Base-by-base conservation (phyloP, 805 yeast species). In the Lipomyces anomalus region DNA sequence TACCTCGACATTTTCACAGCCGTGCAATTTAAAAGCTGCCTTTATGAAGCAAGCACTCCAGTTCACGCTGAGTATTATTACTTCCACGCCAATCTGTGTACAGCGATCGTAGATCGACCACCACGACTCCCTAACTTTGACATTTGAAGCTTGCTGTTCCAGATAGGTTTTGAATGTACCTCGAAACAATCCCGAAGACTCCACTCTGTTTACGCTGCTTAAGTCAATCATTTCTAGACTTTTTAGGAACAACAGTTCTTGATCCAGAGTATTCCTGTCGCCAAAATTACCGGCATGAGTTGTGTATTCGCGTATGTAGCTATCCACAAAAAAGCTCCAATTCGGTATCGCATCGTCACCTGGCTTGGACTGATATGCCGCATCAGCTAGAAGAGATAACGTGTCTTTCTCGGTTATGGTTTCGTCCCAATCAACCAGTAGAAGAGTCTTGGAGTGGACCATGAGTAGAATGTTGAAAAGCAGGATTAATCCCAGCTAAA, bases 361-460 rank as follows among this genome's bases (percentile, higher is more conserved):
- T 3, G 41, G n/a, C 6, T 35, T 18, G 22, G 18, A 22, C 9
- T 42, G 26, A 36, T 55, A 55, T 11, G 47, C 60, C 4, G 54
- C 57, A 6, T 40, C 43, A 3, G 56, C 59, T 3, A 56, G 46
- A 1, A 47, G 38, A 11, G 35, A 22, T 36, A 56, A 36, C 5
- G 57, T 56, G 29, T 53, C 60, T 5, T 17, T 9, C 28, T 16
- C 38, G 13, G 59, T 56, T 6, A 56, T 36, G 2, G 59, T 56
- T 22, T 56, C 59, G 35, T 56, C 59, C 47, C 57, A 56, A 36
- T 56, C 59, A 5, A 40, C 40, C 11, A 52, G 32, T 5, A 52
- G 17, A n/a, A 46, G 16, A n/a, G n/a, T n/a, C n/a, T n/a, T n/a
- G n/a, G n/a, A n/a, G n/a, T n/a, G n/a, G n/a, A n/a, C n/a, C n/a